Evolutionary conservation across 139 green algal species (phyloP).

Genomic region (Nannochloris sp.): DNA sequence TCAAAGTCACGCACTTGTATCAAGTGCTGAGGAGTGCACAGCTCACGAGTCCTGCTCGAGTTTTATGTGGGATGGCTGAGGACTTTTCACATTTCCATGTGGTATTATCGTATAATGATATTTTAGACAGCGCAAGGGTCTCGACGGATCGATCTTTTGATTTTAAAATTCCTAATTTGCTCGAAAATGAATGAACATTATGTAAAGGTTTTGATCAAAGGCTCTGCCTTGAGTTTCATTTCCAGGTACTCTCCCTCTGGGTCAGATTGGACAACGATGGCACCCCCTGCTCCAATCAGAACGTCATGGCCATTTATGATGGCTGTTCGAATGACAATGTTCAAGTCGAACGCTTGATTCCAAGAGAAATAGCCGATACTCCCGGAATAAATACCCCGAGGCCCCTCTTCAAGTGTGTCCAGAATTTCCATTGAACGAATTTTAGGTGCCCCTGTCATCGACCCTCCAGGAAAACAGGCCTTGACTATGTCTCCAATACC

Average conservation of each 20-base stretch:
- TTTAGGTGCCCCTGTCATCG: slow-evolving; percentile 93
- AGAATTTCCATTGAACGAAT: slow-evolving; percentile 79
- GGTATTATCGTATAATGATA: slow-evolving; percentile 3
- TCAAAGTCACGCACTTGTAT: slow-evolving; percentile 52
- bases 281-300: slow-evolving; percentile 85
- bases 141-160: slow-evolving; percentile 1
- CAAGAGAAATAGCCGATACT: slow-evolving; percentile 80
- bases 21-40: slow-evolving; percentile 39
- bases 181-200: not conserved
- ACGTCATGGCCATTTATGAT: slow-evolving; percentile 45
- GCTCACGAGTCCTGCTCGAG: slow-evolving; percentile 41
- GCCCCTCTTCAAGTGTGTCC: slow-evolving; percentile 69
- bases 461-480: slow-evolving; percentile 86
- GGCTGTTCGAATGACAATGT: slow-evolving; percentile 96
- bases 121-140: not conserved
- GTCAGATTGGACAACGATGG: slow-evolving; percentile 75
- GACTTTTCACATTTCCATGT: slow-evolving; percentile 5
- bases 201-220: slow-evolving; percentile 37
- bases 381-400: slow-evolving; percentile 88
- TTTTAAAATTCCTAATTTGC: not conserved
- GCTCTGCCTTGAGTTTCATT: slow-evolving; percentile 86
- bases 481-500: slow-evolving; percentile 48
- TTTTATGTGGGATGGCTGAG: slow-evolving; percentile 47
- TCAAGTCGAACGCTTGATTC: slow-evolving; percentile 91
- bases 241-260: slow-evolving; percentile 78